Percentiles rank a stretch among this genome's conserved stretches.
phyloP scores from a whole-genome alignment of 441 rosid genomes.

The Isatis lusitanica region DNA sequence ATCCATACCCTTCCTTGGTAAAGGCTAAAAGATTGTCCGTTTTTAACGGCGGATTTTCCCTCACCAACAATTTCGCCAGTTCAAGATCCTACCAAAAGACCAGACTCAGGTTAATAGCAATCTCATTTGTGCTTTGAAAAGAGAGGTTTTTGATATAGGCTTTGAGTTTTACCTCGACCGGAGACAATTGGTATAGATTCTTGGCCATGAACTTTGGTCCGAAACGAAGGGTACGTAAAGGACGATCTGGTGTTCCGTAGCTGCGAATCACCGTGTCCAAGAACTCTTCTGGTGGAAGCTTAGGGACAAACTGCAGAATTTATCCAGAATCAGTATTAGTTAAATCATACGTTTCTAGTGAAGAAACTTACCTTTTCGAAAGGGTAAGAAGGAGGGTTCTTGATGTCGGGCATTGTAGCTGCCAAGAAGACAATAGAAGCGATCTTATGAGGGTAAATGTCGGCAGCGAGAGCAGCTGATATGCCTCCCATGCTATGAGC shows the following conservation, averaged over 20 bases:
- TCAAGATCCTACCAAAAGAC: slow-evolving; percentile 40
- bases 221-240: slow-evolving; percentile 1
- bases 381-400: slow-evolving; percentile 20
- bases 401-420: slow-evolving; percentile 32
- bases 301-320: background rate
- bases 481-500: slow-evolving; percentile 68
- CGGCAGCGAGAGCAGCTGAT: slow-evolving; percentile 50
- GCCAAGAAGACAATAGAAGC: slow-evolving; percentile 47
- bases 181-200: slow-evolving; percentile 25
- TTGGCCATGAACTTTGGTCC: slow-evolving; percentile 40
- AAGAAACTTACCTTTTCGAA: background rate
- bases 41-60: background rate
- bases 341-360: background rate
- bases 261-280: background rate
- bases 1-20: slow-evolving; percentile 35
- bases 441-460: slow-evolving; percentile 44
- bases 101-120: no score
- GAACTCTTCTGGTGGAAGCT: background rate
- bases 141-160: background rate
- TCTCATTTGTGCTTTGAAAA: background rate
- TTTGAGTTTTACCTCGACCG: background rate
- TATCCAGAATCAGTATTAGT: background rate
- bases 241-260: background rate
- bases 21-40: slow-evolving; percentile 27
- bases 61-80: slow-evolving; percentile 30